Evolutionary conservation across 2,329 filamentous ascomycete species (phyloP), one percentile per base, ranked within the genome.

Genomic region (Cadophora luteo-olivacea): DNA sequence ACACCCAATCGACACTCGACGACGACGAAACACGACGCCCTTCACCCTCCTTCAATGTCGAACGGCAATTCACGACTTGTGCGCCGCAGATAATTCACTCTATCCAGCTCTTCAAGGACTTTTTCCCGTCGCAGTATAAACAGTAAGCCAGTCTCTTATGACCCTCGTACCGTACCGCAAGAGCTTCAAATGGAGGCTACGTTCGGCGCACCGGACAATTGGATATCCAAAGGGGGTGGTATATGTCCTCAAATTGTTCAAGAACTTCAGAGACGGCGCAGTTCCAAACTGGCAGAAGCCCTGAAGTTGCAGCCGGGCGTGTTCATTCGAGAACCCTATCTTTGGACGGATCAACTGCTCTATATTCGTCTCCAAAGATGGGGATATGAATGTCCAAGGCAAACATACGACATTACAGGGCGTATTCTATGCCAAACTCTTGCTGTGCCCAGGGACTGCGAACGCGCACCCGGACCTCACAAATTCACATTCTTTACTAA

Each of bases 401-500:
- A 71, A 29, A 63, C 61, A 1, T 33, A 71, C 9, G 69, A 72
- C 51, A 48, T 72, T 25, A 58, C 71, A 36, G 73, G 69, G 12
- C 65, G 61, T 19, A 70, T 75, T 36, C 65, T 75, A 19, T 72
- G 70, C 64, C 70, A 74, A 64, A 68, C 61, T 41, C 62, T 74
- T 24, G 64, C 60, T 51, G 49, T 71, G 54, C 69, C 68, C 24
- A 45, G 64, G 41, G 67, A 72, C 33, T 75, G 73, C 68, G 33
- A 45, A 14, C 68, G 74, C 32, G 14, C 41, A 16, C 45, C 45
- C 14, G 61, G 72, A 64, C 9, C 66, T 11, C 72, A 76, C 52
- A 68, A 72, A 45, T 68, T 74, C 29, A 41, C 69, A 61, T 75
- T 76, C 61, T 77, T 76, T 75, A 75, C 76, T 77, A 72, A 77